These are phyloP conservation scores for Podaxis sp. DNA, from an alignment of 768 basidiomycete genomes.

Conservation along the genomic window DNA sequence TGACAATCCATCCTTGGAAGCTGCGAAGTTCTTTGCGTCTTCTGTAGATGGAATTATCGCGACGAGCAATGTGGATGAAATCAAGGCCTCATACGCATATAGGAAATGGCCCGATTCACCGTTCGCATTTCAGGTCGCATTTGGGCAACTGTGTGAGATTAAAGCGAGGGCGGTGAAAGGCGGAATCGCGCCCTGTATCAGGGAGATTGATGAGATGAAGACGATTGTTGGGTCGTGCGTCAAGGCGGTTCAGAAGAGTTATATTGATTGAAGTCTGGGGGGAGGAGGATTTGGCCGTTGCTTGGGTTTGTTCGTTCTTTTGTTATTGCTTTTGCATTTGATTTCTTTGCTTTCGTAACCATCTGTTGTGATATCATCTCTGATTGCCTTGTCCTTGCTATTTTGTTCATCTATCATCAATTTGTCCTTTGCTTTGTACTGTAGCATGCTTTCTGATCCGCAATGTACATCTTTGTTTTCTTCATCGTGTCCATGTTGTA, in stretches of 20 bases:
- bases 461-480: not conserved
- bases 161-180: not conserved
- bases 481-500: not conserved
- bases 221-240: not conserved
- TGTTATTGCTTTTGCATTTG: not conserved
- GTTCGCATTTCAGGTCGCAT: constrained; percentile 1
- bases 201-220: constrained; percentile 12
- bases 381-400: not conserved
- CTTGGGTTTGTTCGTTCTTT: not conserved
- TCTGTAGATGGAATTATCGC: no score
- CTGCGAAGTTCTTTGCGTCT: no score
- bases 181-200: constrained; percentile 3
- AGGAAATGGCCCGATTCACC: not conserved
- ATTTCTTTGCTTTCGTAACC: not conserved
- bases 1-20: no score
- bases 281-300: not conserved
- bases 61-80: constrained; percentile 34
- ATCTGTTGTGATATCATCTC: not conserved
- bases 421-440: not conserved
- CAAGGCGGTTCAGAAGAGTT: constrained; percentile 6
- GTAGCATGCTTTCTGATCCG: not conserved
- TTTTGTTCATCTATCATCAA: not conserved
- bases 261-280: not conserved
- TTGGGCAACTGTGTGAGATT: constrained; percentile 8
- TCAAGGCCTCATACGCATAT: constrained; percentile 61